Conservation (phyloP, 169 alveolate genomes). For the Babesia gibsoni region DNA sequence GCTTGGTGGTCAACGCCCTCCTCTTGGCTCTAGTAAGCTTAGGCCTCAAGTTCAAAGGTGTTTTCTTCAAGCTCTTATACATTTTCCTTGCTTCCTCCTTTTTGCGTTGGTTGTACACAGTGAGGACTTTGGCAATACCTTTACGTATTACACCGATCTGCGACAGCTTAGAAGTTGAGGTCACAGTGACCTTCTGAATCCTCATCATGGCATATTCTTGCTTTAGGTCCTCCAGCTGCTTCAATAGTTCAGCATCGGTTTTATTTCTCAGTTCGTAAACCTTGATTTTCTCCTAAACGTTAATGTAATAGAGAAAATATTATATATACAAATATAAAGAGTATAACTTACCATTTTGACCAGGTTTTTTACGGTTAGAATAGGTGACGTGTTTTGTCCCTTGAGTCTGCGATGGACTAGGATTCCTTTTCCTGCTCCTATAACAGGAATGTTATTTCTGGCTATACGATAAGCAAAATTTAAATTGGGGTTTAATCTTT, state of each 20-base stretch:
- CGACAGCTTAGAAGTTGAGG: slow-evolving; percentile 86
- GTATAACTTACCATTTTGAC: slow-evolving; percentile 28
- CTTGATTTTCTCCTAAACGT: slow-evolving; percentile 75
- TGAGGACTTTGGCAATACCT: slow-evolving; percentile 90
- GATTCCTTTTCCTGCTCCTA: too few relatives aligned
- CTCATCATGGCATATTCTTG: slow-evolving; percentile 87
- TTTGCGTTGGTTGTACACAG: slow-evolving; percentile 89
- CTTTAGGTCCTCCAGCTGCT: slow-evolving; percentile 87
- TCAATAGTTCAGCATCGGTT: slow-evolving; percentile 83
- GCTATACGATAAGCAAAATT: too few relatives aligned
- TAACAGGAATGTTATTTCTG: too few relatives aligned
- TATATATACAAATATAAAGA: neutral
- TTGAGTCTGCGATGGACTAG: too few relatives aligned
- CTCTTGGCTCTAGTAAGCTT: slow-evolving; percentile 91
- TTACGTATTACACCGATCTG: slow-evolving; percentile 87
- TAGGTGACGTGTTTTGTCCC: too few relatives aligned
- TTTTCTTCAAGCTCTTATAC: slow-evolving; percentile 77
- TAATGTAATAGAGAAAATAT: neutral
- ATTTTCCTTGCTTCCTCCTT: slow-evolving; percentile 80
- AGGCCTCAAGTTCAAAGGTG: slow-evolving; percentile 87
- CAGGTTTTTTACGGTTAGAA: too few relatives aligned
- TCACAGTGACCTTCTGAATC: slow-evolving; percentile 88
- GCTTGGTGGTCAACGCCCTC: slow-evolving; percentile 83
- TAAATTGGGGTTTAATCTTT: too few relatives aligned
- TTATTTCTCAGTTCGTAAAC: slow-evolving; percentile 86